Evolutionary conservation across 2,329 filamentous ascomycete species (phyloP), one percentile per base, ranked within the genome.

Genomic region (Penicillium corylophilum): DNA sequence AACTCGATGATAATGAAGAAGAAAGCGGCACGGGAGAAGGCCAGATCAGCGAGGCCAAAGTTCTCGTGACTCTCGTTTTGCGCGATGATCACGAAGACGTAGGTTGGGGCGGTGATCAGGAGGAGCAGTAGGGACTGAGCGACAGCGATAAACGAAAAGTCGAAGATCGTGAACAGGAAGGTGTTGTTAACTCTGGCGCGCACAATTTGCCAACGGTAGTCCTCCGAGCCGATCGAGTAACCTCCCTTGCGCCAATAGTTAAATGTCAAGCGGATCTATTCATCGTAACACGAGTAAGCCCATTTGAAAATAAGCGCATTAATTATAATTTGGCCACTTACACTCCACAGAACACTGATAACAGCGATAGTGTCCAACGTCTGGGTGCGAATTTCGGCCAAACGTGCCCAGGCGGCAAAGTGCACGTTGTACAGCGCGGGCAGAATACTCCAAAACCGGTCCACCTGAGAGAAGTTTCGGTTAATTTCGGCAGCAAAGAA

Each of bases 181-280:
- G 90, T 91, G 39, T 83, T 76, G 46, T 79, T 77, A 20, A 92
- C 78, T 33, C 84, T 77, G 24, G 80, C 77, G 67, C 86, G 86
- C 46, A 97, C 77, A 49, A 92, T 84, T 50, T 81, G 79, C 93
- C 94, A 99, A 74, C 94, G 83, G 71, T 99, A 99, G 72, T 99
- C 94, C 73, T 99, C 93, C 15, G 88, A 92, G 33, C 94, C 93
- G 57, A 92, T 79, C 15, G 80, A 77, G 71, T 99, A 99, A 22
- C 94, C 94, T 35, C 94, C 94, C 71, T 90, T 95, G 52, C 94
- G 87, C 86, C 89, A 96, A 76, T 96, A 99, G 74, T 99, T 99
- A 79, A 83, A 97, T 2, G 93, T 97, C 72, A 99, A 77, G 10
- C 94, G 88, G 51, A 76, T 69, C 89, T 91, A 60, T 18, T 44